Base-by-base conservation (phyloP, 2,329 filamentous ascomycete species). In the Phaeosphaeria sp. region DNA sequence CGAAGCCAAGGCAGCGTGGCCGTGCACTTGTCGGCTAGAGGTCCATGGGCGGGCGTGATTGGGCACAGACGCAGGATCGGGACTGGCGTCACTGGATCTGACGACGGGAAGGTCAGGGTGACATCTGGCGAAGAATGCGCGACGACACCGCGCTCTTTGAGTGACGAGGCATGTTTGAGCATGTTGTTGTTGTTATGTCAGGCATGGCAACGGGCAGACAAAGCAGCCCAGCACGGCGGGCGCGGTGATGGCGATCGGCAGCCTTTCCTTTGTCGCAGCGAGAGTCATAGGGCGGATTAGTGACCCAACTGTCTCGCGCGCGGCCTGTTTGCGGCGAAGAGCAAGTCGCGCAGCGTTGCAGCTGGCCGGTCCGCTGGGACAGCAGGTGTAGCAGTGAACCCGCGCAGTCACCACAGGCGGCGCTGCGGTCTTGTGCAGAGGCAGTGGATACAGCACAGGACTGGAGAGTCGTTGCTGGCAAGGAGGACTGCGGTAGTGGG, bases 1-100 rank as follows among this genome's bases (percentile, higher is more conserved):
- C 64, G 63, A 71, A 55, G 65, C 68, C 63, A 68, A 67, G 67
- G 24, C 6, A 36, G 46, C 58, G 67, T 67, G 66, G 61, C 63
- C 59, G 70, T 71, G 69, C 65, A 61, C 63, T 13, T 40, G 6
- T 45, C 48, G 55, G 30, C 53, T 36, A 55, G 40, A 48, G 39
- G n/a, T n/a, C n/a, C n/a, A n/a, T n/a, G 51, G 21, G 51, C 50
- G 24, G 59, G 53, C 49, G 47, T 61, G 58, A 63, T 64, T 61
- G 66, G 66, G 27, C 48, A 44, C 18, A 21, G 30, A 39, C 27
- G 45, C 49, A 56, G 54, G 52, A 54, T 57, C 44, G n/a, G 59
- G 48, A 30, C 40, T 63, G 60, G 61, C 55, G 61, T 66, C 52
- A 67, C 46, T 49, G 44, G 48, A 53, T 60, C 47, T 33, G 51